Evolutionary conservation across 1,284 basidiomycete species (phyloP).

Genomic region (Dichomitus squalens): DNA sequence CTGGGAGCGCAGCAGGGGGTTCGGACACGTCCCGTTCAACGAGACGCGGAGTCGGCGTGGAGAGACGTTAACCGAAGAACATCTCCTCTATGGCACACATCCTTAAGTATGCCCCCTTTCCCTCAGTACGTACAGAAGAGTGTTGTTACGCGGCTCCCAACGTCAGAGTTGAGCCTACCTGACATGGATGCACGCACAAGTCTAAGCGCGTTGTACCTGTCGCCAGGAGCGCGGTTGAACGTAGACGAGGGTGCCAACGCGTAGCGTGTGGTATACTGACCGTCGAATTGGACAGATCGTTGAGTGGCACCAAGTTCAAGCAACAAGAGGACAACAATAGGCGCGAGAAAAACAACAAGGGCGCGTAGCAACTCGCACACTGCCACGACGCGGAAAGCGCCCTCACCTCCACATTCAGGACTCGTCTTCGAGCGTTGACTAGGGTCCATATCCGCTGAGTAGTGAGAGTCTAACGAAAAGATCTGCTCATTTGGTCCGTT

Average conservation of each 20-base stretch:
- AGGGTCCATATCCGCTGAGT: neutral
- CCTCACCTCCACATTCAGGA: neutral
- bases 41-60: neutral
- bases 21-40: constrained; percentile 2
- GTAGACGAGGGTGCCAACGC: neutral
- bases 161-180: constrained; percentile 3
- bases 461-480: neutral
- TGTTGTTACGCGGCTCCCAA: constrained; percentile 1
- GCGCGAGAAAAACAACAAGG: neutral
- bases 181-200: constrained; percentile 5
- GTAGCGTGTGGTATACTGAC: neutral
- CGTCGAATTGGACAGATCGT: neutral
- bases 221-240: constrained; percentile 2
- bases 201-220: constrained; percentile 7
- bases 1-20: neutral
- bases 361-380: neutral
- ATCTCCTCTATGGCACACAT: neutral
- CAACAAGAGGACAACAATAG: constrained; percentile 5
- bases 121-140: neutral
- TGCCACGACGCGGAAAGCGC: neutral
- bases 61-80: neutral
- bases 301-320: neutral
- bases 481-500: neutral
- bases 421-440: neutral
- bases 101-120: constrained; percentile 4